Evolutionary conservation across 805 yeast genomes (phyloP), one percentile per base, ranked within the genome.

Genomic region (Candida namnaoensis): DNA sequence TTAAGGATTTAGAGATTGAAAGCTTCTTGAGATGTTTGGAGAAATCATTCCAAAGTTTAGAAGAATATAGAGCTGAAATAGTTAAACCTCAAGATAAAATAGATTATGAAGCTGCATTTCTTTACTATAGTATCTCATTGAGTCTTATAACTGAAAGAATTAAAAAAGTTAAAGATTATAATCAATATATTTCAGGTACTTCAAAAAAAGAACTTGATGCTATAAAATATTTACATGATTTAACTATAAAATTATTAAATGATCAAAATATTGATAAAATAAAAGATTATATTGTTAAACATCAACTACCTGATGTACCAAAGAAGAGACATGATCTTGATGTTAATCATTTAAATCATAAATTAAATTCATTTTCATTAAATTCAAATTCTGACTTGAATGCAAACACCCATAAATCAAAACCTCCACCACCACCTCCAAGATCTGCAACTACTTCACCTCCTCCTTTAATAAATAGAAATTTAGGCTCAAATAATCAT

Each of bases 41-140:
- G 4, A 44, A 39, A 7, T 40, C 51, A 1, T 38, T 49, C 10
- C 50, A 47, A 13, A 44, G 46, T 36, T 50, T 28, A 37, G 47
- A 41, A 30, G 47, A 45, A 19, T 41, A 41, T 37, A 34, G 24
- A 10, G 25, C 19, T 11, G 40, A 41, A 19, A 19, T 37, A 4
- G 12, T 27, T 9, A 41, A 37, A 12, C 12, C 14, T 24, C 7
- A 8, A 5, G 23, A 38, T 4, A 28, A 30, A 13, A 30, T 34
- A 7, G 50, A 51, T 30, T 41, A 44, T 32, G 49, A 49, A 26
- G 40, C 41, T 30, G 51, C 54, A 24, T 51, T 30, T 15, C 36
- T 47, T 9, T 45, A 46, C 30, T 51, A 46, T 36, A 28, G 30
- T 3, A 41, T 42, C 26, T 41, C 52, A 12, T 23, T n/a, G 4